Evolutionary conservation across 2,329 filamentous ascomycete genomes (phyloP), one percentile per base, ranked within the genome.

Genomic region (Fusarium coffeatum): DNA sequence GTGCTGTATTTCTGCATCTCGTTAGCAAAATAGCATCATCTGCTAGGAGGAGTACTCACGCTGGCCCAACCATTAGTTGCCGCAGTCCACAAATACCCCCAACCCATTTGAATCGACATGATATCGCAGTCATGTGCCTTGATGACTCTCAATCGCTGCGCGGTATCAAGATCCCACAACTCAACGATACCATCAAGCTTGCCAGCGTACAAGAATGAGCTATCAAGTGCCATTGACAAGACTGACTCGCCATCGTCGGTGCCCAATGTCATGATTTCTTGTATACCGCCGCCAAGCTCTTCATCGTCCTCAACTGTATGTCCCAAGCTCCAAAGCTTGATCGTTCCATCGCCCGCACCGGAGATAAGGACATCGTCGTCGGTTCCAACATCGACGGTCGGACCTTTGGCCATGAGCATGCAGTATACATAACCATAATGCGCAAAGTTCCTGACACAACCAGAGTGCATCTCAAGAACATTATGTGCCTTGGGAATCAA

Each of bases 401-500:
- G 85, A 0, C 92, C 93, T 65, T 88, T 89, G 1, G 93, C 90
- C 63, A 99, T 85, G 8, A 97, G 85, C 95, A 98, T 98, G 79
- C 94, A 97, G 79, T 98, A 98, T 0, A 99, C 90, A 78, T 98
- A 98, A 46, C 97, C 96, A 79, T 91, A 95, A 79, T 99, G 96
- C 3, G 96, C 94, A 81, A 97, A 99, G 74, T 96, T 92, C 60
- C 87, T 88, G 60, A 97, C 92, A 59, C 94, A 91, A 23, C 92
- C 88, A 51, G 90, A 88, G 75, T 93, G 91, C 63, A 98, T 94
- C 77, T 97, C 93, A 8, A 98, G 82, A 2, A 92, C 86, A 34
- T 77, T 86, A 78, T 81, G 82, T 6, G 86, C 81, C 42, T 81
- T 82, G 5, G 84, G 89, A 45, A 89, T 89, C 34, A 86, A 72